phyloP scores from a whole-genome alignment of 345 rosid genomes.

The Gossypium thurberi region DNA sequence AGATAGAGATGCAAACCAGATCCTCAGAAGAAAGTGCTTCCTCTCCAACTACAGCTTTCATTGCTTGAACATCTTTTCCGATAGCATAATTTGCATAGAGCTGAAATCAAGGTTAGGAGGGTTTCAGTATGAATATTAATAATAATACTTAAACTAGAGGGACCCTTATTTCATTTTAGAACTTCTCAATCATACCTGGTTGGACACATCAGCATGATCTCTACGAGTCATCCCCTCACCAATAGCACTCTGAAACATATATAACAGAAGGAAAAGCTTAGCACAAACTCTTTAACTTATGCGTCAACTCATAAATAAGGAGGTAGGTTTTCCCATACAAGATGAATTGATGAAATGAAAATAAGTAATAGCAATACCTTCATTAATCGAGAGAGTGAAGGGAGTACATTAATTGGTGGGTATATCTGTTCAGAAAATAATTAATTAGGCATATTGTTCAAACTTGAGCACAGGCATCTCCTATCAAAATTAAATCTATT shows the following conservation, averaged over 20 bases:
- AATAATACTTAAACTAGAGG: not conserved
- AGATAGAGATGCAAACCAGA: conserved; percentile 45
- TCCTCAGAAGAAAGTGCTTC: conserved; percentile 99
- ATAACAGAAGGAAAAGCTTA: not conserved
- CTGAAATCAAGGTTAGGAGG: conserved; percentile 33
- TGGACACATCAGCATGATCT: conserved; percentile 93
- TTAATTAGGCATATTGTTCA: not conserved
- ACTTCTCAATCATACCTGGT: conserved; percentile 49
- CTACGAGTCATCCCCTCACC: conserved; percentile 95
- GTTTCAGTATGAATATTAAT: conserved; percentile 2
- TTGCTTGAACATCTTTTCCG: conserved; percentile 97
- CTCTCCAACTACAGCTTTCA: conserved; percentile 99
- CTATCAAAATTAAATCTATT: not conserved
- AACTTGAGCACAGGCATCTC: not conserved
- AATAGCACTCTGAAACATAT: conserved; percentile 14
- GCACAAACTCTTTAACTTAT: not conserved
- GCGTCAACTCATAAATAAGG: not conserved
- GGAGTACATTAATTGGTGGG: conserved; percentile 97
- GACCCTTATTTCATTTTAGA: conserved; percentile 3
- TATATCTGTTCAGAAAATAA: conserved; percentile 56
- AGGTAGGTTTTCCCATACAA: not conserved
- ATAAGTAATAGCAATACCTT: conserved; percentile 42
- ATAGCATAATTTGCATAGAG: conserved; percentile 93
- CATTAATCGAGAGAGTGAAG: conserved; percentile 96
- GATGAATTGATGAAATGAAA: not conserved